Evolutionary conservation across 2,329 filamentous ascomycete genomes (phyloP).

Genomic region (Cladosporium oxysporum): DNA sequence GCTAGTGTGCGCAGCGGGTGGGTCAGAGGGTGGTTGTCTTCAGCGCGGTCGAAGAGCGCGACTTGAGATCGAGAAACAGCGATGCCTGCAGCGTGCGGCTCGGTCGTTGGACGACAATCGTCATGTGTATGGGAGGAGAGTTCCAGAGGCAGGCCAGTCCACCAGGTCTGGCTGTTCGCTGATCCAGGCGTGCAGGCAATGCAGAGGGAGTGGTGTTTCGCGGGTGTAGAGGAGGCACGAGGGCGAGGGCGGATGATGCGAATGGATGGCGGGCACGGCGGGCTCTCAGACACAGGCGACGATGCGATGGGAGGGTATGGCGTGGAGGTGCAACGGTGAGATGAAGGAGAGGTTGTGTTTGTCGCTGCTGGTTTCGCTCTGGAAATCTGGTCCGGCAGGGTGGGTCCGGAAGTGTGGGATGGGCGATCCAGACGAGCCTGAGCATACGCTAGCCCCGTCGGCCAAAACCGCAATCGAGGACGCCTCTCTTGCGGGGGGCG

Average conservation of each 20-base stretch:
- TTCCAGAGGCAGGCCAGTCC: not conserved
- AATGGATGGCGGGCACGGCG: not conserved
- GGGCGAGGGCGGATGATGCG: not conserved
- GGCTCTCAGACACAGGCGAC: not conserved
- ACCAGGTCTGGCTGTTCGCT: not conserved
- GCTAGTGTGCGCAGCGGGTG: not conserved
- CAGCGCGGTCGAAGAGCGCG: slow-evolving; percentile 17
- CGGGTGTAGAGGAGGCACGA: not conserved
- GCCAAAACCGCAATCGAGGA: slow-evolving; percentile 8
- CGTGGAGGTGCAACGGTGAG: slow-evolving; percentile 6
- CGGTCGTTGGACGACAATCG: slow-evolving; percentile 8
- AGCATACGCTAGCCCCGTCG: slow-evolving; percentile 8
- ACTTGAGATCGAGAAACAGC: slow-evolving; percentile 14
- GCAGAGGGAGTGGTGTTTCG: not conserved
- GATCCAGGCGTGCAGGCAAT: slow-evolving; percentile 10
- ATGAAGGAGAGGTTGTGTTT: slow-evolving; percentile 3
- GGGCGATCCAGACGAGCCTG: slow-evolving; percentile 4
- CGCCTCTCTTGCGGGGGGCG: slow-evolving; percentile 1
- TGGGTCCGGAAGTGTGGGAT: slow-evolving; percentile 12
- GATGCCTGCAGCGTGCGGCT: slow-evolving; percentile 18
- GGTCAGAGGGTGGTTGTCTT: slow-evolving; percentile 17
- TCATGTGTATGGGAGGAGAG: slow-evolving; percentile 16
- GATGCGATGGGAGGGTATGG: not conserved
- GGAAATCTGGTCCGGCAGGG: slow-evolving; percentile 15
- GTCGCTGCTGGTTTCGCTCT: not conserved